Base-by-base conservation (phyloP, 805 yeast genomes). In the Lachancea kluyveri region DNA sequence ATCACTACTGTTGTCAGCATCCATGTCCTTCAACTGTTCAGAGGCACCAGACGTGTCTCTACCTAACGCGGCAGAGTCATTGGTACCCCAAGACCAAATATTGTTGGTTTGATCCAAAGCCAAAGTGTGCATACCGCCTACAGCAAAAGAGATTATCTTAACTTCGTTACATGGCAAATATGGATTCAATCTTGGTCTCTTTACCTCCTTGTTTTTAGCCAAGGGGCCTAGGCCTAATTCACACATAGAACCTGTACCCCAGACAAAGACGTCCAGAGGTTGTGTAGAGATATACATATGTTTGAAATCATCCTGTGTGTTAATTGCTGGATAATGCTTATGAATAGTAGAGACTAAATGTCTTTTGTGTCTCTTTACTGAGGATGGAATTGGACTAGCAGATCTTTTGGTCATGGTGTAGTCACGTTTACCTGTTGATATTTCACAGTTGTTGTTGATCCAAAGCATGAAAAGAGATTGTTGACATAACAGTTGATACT, bases 11-110 rank as follows among this genome's bases (percentile, higher is more conserved):
- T 59, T 67, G n/a, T 52, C 68, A 3, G 59, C 77, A 44, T 78
- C 84, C 65, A 76, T 73, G 45, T 81, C 84, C 50, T 74, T 79
- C 37, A 84, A 62, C 16, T 69, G 66, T 41, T 80, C 94, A 13
- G 64, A 73, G 6, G 70, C 78, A 8, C 61, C 70, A 0, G 84
- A 70, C 1, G 92, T 80, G 47, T 81, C 84, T 56, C 99, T 76
- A 12, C 97, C 98, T 26, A 92, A 65, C 4, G 84, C 96, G 21
- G 81, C 86, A 39, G 87, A 78, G 50, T 92, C 99, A 47, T 92
- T 92, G 27, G 84, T 82, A 37, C 99, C 99, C 99, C 99, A 92
- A 3, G 96, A 82, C 96, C 96, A 92, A n/a, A 92, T 59, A 37
- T 72, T 67, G 43, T 86, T 86, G 11, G 74, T 64, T 23, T 72